Conservation (phyloP, 2,329 filamentous ascomycete species). For the Fusarium sp. region DNA sequence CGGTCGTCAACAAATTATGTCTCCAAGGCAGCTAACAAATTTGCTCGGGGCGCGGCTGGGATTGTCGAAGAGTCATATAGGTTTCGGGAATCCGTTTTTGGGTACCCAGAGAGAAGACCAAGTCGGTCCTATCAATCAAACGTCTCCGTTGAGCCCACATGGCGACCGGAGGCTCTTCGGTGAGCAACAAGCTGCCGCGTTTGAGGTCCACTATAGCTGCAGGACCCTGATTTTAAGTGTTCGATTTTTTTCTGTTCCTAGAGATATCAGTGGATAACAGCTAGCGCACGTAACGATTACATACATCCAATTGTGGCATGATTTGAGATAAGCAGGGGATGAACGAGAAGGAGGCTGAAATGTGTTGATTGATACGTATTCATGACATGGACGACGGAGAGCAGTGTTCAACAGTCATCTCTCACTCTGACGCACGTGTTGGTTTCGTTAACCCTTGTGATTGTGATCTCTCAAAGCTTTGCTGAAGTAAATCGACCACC, state of each 20-base stretch:
- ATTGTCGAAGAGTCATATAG: conserved; percentile 39
- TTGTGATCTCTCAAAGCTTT: not conserved
- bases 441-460: not conserved
- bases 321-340: conserved; percentile 26
- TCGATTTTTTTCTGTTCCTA: conserved; percentile 7
- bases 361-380: conserved; percentile 1
- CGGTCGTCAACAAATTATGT: conserved; percentile 9
- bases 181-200: conserved; percentile 31
- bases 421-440: not conserved
- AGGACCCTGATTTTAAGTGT: conserved; percentile 40
- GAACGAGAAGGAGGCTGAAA: conserved; percentile 16
- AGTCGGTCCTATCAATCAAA: conserved; percentile 41
- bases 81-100: conserved; percentile 24
- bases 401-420: not conserved
- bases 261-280: conserved; percentile 34
- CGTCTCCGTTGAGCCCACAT: conserved; percentile 42
- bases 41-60: conserved; percentile 23
- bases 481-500: not conserved
- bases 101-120: conserved; percentile 20
- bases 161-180: conserved; percentile 47
- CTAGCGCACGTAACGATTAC: conserved; percentile 43
- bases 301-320: conserved; percentile 38
- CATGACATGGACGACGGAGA: conserved; percentile 3
- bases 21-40: conserved; percentile 22
- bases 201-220: conserved; percentile 36